Evolutionary conservation across 1,284 basidiomycete genomes (phyloP), one percentile per base, ranked within the genome.

Genomic region (Volvariella surrecta): DNA sequence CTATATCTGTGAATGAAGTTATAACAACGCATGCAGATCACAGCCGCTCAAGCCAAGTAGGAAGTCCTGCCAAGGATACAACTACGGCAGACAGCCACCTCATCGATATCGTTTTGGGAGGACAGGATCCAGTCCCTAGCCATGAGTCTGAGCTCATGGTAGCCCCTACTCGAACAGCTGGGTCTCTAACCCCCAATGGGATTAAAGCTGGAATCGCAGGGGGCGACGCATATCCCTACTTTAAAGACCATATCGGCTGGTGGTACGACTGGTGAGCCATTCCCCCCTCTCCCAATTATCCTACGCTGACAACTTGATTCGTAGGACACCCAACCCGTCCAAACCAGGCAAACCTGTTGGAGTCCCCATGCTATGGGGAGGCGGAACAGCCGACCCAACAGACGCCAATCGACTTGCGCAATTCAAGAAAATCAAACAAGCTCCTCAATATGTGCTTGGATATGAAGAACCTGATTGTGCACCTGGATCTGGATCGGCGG

Each of bases 311-410:
- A 17, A 21, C 21, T 34, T 38, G 9, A 22, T 22, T 22, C 16
- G 20, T 28, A 66, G 64, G 64, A 57, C 66, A 8, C 64, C 66
- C 2, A 58, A 58, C 37, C 67, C 66, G 1, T 57, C 56, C 1
- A 62, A 63, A 52, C 47, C 59, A 11, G 63, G 64, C 11, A 57
- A 48, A 35, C 60, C 63, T 7, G 58, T 68, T 30, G 56, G 56
- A 2, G 63, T 68, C 7, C 64, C 66, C n/a, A 68, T 70, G 67
- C 60, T 70, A 3, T 68, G 67, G 67, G 67, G 67, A 16, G 59
- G 53, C 10, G 67, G 67, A 17, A 56, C 53, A 15, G 60, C 55
- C 7, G 66, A 68, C 48, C 39, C 53, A 9, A 56, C 58, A 28
- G 67, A 70, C 45, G 58, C 66, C 21, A 50, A 53, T 7, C 64